A percentile compares a stretch with the other conserved stretches of the same genome.
Evolutionary conservation across 2,329 filamentous ascomycete genomes (phyloP).

Genomic region (Hawksworthiomyces lignivorus): DNA sequence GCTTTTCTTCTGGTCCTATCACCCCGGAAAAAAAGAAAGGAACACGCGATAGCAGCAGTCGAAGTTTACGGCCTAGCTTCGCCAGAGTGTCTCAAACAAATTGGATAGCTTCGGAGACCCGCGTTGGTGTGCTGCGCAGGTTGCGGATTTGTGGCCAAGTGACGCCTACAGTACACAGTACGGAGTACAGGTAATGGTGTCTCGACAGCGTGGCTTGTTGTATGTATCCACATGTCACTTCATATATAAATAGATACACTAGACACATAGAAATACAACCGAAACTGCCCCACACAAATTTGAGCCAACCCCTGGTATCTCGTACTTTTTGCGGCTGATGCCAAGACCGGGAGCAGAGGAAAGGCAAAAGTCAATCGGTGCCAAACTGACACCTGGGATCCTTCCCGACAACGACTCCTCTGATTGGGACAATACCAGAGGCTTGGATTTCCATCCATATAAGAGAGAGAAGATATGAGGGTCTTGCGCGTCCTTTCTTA

Average conservation of each 20-base stretch:
- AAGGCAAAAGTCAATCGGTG: too few relatives aligned
- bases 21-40: background rate
- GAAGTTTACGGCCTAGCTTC: too few relatives aligned
- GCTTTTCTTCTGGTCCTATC: background rate
- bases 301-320: background rate
- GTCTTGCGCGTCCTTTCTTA: too few relatives aligned
- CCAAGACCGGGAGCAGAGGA: conserved; percentile 6
- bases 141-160: too few relatives aligned
- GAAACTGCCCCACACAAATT: background rate
- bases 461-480: too few relatives aligned
- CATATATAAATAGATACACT: background rate
- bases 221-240: conserved; percentile 2
- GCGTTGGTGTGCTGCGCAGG: background rate
- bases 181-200: too few relatives aligned
- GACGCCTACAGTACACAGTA: too few relatives aligned
- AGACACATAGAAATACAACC: background rate
- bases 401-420: background rate
- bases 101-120: background rate
- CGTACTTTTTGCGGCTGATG: conserved; percentile 14
- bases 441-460: too few relatives aligned
- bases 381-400: conserved; percentile 1
- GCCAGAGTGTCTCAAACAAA: too few relatives aligned
- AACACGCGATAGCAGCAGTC: too few relatives aligned
- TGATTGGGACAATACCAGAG: conserved; percentile 5
- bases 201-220: conserved; percentile 8